Percentiles rank a stretch among this genome's conserved stretches.
Conservation (phyloP, 2,329 filamentous ascomycete genomes). For the Diplodia sapinea region DNA sequence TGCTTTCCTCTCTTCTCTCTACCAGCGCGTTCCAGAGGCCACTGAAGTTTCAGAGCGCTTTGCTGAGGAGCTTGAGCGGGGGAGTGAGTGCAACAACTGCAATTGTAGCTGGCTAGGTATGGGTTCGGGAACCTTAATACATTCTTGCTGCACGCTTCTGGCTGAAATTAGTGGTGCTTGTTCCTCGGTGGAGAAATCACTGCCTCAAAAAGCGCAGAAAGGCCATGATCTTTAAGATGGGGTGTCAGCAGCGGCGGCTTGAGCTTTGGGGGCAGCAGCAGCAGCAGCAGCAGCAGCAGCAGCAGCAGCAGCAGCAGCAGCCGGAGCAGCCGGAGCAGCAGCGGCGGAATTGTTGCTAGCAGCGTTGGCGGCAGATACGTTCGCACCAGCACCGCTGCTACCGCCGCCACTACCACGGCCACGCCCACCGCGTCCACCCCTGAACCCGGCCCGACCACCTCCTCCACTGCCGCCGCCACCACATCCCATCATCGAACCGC, state of each 20-base stretch:
- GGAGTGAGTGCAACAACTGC: background rate
- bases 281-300: slow-evolving; percentile 25
- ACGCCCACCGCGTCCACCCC: slow-evolving; percentile 41
- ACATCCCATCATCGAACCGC: slow-evolving; percentile 38
- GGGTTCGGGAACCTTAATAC: background rate
- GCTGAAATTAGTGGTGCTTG: background rate
- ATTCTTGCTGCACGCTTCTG: background rate
- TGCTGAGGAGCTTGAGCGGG: background rate
- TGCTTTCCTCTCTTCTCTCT: background rate
- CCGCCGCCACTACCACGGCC: slow-evolving; percentile 43
- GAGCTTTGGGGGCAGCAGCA: slow-evolving; percentile 4
- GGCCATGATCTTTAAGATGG: slow-evolving; percentile 2
- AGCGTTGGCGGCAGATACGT: slow-evolving; percentile 26
- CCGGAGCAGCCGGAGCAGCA: slow-evolving; percentile 9
- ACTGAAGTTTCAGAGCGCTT: background rate
- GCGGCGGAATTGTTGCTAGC: slow-evolving; percentile 32
- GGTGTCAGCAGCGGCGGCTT: slow-evolving; percentile 15
- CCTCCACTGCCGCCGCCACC: slow-evolving; percentile 39
- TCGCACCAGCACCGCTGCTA: slow-evolving; percentile 10
- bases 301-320: background rate
- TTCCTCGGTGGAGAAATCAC: background rate
- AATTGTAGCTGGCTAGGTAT: background rate
- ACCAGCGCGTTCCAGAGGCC: background rate
- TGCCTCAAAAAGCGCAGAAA: slow-evolving; percentile 2
- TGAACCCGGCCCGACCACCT: slow-evolving; percentile 41